Base-by-base conservation (phyloP, 441 rosid genomes). In the Populus hybrid region DNA sequence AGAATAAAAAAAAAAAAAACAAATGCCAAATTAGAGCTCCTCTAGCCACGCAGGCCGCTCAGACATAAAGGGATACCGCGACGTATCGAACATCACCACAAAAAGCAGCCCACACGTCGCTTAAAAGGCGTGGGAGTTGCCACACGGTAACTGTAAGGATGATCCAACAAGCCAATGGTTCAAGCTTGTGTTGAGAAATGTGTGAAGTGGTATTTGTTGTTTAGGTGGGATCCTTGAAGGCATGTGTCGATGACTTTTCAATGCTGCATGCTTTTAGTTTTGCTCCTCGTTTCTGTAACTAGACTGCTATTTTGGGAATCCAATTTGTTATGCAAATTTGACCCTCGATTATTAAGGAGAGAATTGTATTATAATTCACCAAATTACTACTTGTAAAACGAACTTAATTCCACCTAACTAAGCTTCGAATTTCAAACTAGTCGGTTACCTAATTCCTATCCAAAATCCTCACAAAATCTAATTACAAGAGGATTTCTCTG, bases 141-240 rank as follows among this genome's bases (percentile, higher is more conserved):
- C 35, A 34, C 36, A 34, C 7, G 36, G 8, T 6, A 6, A 34
- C 36, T 34, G 36, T 14, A 40, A 40, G 14, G 38, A 61, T 19
- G 67, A 78, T 67, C 85, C 84, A 5, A 68, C 78, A 6, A 75
- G 70, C 59, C 86, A 86, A 28, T 82, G 88, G 86, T 82, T 80
- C 32, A 76, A 80, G 74, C 61, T 82, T 8, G 80, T 78, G 12
- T 2, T 10, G 16, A 40, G 12, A 40, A 38, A 40, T 10, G 14
- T 40, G 50, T 40, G 50, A 40, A 12, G 1, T 40, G 4, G 40
- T 36, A 9, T 36, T 36, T 36, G 40, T 40, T 40, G 1, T 40
- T 11, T 4, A 40, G 16, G 50, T 46, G 12, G 57, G 16, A 4
- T 46, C 19, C 57, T 46, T 46, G 12, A 46, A 46, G 57, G 19